Percentiles rank a stretch among this genome's conserved stretches.
Conservation (phyloP, 2,329 filamentous ascomycete genomes). For the Aspergillus udagawae region DNA sequence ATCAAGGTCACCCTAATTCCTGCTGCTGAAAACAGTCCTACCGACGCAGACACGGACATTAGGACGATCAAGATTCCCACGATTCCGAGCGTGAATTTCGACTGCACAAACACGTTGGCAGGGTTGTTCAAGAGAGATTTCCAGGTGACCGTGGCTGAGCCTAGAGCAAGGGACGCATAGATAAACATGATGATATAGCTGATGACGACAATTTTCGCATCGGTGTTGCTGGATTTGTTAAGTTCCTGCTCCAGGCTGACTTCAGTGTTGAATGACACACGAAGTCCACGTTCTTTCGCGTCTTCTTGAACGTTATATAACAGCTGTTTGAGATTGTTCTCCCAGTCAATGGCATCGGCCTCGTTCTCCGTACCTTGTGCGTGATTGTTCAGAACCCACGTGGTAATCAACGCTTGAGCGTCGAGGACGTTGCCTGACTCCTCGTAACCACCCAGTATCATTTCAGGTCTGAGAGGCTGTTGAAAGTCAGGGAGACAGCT, state of each 20-base stretch:
- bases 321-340: conserved; percentile 69
- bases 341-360: conserved; percentile 80
- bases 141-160: conserved; percentile 77
- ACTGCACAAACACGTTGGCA: conserved; percentile 81
- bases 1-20: conserved; percentile 95
- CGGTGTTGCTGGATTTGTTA: conserved; percentile 97
- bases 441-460: conserved; percentile 80
- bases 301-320: conserved; percentile 77
- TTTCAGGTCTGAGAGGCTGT: conserved; percentile 79
- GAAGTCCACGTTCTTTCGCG: conserved; percentile 70
- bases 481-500: conserved; percentile 83
- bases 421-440: conserved; percentile 61
- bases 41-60: conserved; percentile 94
- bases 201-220: conserved; percentile 92
- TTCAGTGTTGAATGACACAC: conserved; percentile 92
- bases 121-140: conserved; percentile 77
- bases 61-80: conserved; percentile 92
- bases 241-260: conserved; percentile 92
- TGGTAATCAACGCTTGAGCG: conserved; percentile 76
- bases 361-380: conserved; percentile 68
- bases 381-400: conserved; percentile 91
- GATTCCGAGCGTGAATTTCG: conserved; percentile 93
- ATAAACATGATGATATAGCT: conserved; percentile 99
- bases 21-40: conserved; percentile 87
- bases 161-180: conserved; percentile 88